These are phyloP conservation scores for Oryza australiensis DNA, from an alignment of 176 grass and related monocot genomes.

Conservation along the genomic window DNA sequence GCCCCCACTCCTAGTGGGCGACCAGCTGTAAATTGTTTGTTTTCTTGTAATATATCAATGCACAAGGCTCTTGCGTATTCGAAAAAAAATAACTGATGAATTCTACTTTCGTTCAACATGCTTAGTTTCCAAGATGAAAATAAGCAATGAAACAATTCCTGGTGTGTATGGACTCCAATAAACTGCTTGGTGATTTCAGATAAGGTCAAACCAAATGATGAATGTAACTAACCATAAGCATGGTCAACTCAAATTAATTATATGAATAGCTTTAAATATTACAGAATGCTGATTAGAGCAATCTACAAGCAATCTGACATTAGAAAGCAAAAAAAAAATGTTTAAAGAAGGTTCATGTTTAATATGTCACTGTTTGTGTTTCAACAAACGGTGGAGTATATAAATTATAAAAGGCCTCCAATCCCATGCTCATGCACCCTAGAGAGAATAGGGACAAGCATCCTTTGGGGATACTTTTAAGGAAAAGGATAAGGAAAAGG, in stretches of 20 bases:
- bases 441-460: constrained; percentile 30
- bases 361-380: not conserved
- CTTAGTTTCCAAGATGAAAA: not conserved
- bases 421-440: constrained; percentile 22
- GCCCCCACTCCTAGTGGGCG: too few relatives aligned
- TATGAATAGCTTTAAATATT: not conserved
- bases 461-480: constrained; percentile 32
- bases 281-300: not conserved
- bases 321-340: not conserved
- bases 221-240: not conserved
- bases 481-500: constrained; percentile 29
- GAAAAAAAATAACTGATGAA: not conserved
- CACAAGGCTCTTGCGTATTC: too few relatives aligned
- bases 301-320: not conserved
- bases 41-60: too few relatives aligned
- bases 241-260: not conserved
- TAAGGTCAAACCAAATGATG: not conserved
- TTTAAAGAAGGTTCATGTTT: not conserved
- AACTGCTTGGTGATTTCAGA: constrained; percentile 1
- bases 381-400: not conserved
- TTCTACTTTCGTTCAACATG: not conserved
- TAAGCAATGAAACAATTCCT: not conserved
- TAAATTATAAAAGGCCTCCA: constrained; percentile 19
- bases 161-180: not conserved
- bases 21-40: too few relatives aligned